These are phyloP conservation scores for Strobilomyces dryophilus DNA, from an alignment of 768 basidiomycete species.

Conservation along the genomic window DNA sequence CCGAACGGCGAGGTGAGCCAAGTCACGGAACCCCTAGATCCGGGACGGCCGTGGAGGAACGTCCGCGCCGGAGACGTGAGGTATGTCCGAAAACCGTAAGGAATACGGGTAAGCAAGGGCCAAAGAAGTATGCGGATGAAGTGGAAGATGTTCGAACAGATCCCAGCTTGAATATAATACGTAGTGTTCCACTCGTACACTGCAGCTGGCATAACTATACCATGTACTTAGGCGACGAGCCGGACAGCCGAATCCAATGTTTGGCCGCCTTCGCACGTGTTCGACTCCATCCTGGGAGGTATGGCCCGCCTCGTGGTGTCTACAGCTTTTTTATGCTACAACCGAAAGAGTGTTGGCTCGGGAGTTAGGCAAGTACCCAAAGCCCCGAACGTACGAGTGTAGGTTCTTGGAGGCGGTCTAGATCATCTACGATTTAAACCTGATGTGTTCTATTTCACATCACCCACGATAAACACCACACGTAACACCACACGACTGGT, in stretches of 20 bases:
- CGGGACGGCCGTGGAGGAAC: slow-evolving; percentile 43
- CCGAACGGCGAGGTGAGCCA: slow-evolving; percentile 37
- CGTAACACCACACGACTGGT: neutral
- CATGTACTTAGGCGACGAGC: too few species aligned
- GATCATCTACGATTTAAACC: neutral
- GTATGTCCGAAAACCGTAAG: slow-evolving; percentile 32
- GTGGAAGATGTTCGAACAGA: too few species aligned
- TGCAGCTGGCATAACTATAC: too few species aligned
- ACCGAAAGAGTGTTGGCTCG: slow-evolving; percentile 59
- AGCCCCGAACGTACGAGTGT: slow-evolving; percentile 45
- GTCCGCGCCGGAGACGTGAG: slow-evolving; percentile 27
- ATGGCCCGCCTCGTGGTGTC: too few species aligned
- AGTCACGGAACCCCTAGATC: slow-evolving; percentile 27
- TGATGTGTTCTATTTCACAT: neutral
- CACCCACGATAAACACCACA: neutral
- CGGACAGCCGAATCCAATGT: too few species aligned
- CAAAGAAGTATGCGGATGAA: neutral
- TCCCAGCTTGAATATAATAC: too few species aligned
- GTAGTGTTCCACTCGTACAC: too few species aligned
- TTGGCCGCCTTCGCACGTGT: too few species aligned
- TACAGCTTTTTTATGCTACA: slow-evolving; percentile 13
- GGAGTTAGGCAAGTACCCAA: slow-evolving; percentile 58
- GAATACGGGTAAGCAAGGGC: neutral
- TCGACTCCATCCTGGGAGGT: slow-evolving; percentile 27
- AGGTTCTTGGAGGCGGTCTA: neutral